Base-by-base conservation (phyloP, 441 rosid species). In the Erodium moschatum region DNA sequence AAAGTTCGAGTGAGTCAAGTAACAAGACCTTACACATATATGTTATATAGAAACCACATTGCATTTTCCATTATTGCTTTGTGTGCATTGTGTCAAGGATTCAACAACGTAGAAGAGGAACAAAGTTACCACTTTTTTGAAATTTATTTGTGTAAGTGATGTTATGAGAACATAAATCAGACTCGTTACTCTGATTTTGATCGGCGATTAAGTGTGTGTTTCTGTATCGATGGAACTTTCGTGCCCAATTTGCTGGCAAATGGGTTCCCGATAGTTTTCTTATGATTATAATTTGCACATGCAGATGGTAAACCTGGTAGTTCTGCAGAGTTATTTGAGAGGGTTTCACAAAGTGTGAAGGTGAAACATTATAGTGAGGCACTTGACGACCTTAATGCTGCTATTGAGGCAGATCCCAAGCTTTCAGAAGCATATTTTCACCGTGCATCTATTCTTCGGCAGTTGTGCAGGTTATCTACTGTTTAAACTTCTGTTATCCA, bases 381-480 rank as follows among this genome's bases (percentile, higher is more conserved):
- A 13, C 82, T 94, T 1, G 81, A 88, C 82, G 97, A 91, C 80
- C 88, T 87, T 40, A 88, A 91, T 78, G 83, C 99, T 72, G 99
- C 97, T 65, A 91, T 94, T 40, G 92, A 94, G 73, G 90, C 87
- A 31, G 91, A 91, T 81, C 97, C 97, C 54, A 73, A 85, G 6
- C 88, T 94, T 62, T 88, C 97, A 21, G 91, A 87, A 83, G 97
- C 97, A 67, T 81, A 89, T 69, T 72, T 84, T 63, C 93, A 69
- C 13, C 91, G 87, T 7, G 96, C 96, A 6, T 84, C 92, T 15
- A 70, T 89, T 74, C 91, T 87, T 64, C 96, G 97, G 73, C 91
- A 81, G 71, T 74, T 89, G 72, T 94, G 99, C 96, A 86, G 99
- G 97, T 94, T 78, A 64, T 54, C 20, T 64, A 48, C 16, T 67